Base-by-base conservation (phyloP, 768 basidiomycete genomes). In the Paxillus involutus region DNA sequence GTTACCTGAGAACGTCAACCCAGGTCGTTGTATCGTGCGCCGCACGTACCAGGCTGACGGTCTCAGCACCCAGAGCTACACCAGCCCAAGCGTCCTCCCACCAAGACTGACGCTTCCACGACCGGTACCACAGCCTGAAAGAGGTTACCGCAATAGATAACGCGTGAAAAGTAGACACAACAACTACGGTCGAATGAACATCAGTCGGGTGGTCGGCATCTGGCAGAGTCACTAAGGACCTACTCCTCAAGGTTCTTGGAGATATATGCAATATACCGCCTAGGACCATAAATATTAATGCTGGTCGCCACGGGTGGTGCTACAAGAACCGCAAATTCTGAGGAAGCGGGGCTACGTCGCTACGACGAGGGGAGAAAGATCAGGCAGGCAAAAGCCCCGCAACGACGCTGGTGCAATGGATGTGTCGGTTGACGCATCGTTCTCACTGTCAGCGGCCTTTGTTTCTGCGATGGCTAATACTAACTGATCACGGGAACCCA, bases 51-150 rank as follows among this genome's bases (percentile, higher is more conserved):
- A 46, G 39, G 21, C 52, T 53, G 35, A 16, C 19, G 11, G 36
- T 43, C 32, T 19, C 32, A 5, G 54, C 49, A 24, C 21, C 44
- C n/a, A 55, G 26, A 26, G 50, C 54, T 19, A 21, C 16, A 9
- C 41, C 39, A n/a, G 52, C 55, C 55, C 44, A 53, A 14, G 46
- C 13, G 33, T 56, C 52, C n/a, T 56, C 55, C 55, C 45, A 56
- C 55, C 55, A 56, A 26, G 33, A 53, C 12, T 52, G 30, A 21
- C 33, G 41, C 13, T 56, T 52, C 12, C n/a, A 16, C 13, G 24
- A 17, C 16, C 42, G 39, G 29, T 55, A 55, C 55, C 55, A 53
- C 21, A 56, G 37, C 43, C 55, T 36, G 30, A 44, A 56, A 42
- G 44, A 43, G 16, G 55, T 53, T 19, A 48, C 11, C n/a, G 19